A percentile compares a stretch with the other conserved stretches of the same genome.
Evolutionary conservation across 495 filamentous ascomycete species (phyloP).

Genomic region (Aspergillus sparsus): DNA sequence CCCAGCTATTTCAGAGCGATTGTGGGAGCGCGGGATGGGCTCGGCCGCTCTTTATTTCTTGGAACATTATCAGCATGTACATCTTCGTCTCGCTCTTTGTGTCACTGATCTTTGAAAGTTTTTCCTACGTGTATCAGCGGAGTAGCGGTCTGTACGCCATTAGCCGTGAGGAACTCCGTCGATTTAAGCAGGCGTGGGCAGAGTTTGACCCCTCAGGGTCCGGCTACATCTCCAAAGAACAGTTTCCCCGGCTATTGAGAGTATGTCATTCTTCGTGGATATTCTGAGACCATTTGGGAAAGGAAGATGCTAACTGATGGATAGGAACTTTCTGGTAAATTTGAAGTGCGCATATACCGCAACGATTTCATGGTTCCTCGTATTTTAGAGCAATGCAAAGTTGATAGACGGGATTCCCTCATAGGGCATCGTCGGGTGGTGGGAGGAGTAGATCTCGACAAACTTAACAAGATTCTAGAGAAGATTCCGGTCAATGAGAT

Average conservation of each 20-base stretch:
- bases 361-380: conserved; percentile 79
- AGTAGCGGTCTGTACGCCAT: conserved; percentile 77
- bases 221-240: conserved; percentile 88
- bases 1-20: conserved; percentile 78
- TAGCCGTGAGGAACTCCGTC: conserved; percentile 86
- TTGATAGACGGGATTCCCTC: conserved; percentile 50
- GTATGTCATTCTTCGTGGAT: conserved; percentile 44
- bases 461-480: conserved; percentile 71
- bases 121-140: conserved; percentile 97
- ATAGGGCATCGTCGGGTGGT: conserved; percentile 51
- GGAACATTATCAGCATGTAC: conserved; percentile 99
- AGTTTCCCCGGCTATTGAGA: conserved; percentile 85
- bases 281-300: neutral
- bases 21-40: conserved; percentile 91
- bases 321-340: conserved; percentile 84
- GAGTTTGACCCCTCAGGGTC: conserved; percentile 88
- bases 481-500: conserved; percentile 75
- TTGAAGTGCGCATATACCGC: conserved; percentile 97
- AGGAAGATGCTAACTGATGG: conserved; percentile 1
- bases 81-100: conserved; percentile 99
- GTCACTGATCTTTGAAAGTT: conserved; percentile 98
- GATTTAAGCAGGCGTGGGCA: conserved; percentile 98
- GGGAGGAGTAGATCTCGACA: conserved; percentile 74
- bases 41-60: conserved; percentile 82
- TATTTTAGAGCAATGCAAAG: conserved; percentile 79